A percentile compares a stretch with the other conserved stretches of the same genome.
Evolutionary conservation across 2,329 filamentous ascomycete species (phyloP).

Genomic region (Ophiostoma himal-ulmi): DNA sequence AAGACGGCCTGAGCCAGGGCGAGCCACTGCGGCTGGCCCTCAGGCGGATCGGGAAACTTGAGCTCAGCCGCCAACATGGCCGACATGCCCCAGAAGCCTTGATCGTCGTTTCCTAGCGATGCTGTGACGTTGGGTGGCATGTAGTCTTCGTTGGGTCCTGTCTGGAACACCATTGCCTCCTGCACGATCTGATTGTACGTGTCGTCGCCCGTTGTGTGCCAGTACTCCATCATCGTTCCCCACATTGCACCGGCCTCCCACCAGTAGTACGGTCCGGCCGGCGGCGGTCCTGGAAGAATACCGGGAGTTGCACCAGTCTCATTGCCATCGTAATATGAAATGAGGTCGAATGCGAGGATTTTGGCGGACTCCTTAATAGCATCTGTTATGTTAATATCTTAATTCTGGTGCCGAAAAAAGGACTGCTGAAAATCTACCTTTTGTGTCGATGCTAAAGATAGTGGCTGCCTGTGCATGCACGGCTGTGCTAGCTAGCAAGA

Average conservation of each 20-base stretch:
- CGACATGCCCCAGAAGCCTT: slow-evolving; percentile 53
- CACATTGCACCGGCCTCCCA: slow-evolving; percentile 31
- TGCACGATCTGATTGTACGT: slow-evolving; percentile 46
- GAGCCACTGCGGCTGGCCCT: slow-evolving; percentile 42
- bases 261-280: slow-evolving; percentile 34
- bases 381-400: slow-evolving; percentile 15
- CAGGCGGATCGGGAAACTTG: slow-evolving; percentile 43
- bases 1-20: slow-evolving; percentile 54
- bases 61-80: slow-evolving; percentile 52
- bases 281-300: slow-evolving; percentile 31
- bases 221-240: slow-evolving; percentile 37
- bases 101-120: slow-evolving; percentile 52
- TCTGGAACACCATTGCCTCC: slow-evolving; percentile 44
- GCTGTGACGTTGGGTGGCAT: slow-evolving; percentile 43
- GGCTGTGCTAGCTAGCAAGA: slow-evolving; percentile 9
- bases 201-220: slow-evolving; percentile 39
- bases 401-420: no score
- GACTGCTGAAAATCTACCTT: slow-evolving; percentile 15
- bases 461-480: slow-evolving; percentile 16
- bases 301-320: slow-evolving; percentile 31
- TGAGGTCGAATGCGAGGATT: slow-evolving; percentile 31
- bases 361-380: slow-evolving; percentile 26
- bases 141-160: slow-evolving; percentile 44
- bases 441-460: slow-evolving; percentile 19
- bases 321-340: slow-evolving; percentile 33